These are phyloP conservation scores for Lipomyces sp. DNA, from an alignment of 805 yeast genomes.

Conservation along the genomic window DNA sequence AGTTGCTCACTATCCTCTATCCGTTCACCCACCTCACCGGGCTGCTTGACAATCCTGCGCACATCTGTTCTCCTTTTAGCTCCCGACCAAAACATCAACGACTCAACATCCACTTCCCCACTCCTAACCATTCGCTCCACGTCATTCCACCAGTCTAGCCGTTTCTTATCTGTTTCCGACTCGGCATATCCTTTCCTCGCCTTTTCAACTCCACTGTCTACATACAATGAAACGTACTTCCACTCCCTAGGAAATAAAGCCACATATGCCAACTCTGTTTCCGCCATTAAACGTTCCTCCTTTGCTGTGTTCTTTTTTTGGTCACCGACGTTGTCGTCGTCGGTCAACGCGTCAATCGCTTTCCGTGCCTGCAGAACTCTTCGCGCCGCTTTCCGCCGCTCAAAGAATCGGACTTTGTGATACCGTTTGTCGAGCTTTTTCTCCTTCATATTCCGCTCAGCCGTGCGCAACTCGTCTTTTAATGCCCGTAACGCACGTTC, in stretches of 20 bases:
- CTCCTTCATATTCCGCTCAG: constrained; percentile 53
- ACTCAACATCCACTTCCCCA: constrained; percentile 29
- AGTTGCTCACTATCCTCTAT: constrained; percentile 1
- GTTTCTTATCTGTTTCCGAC: constrained; percentile 16
- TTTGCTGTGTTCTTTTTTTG: constrained; percentile 8
- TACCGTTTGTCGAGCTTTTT: constrained; percentile 69
- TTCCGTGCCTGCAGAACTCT: constrained; percentile 26
- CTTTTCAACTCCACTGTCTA: constrained; percentile 23
- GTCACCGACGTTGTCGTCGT: constrained; percentile 14
- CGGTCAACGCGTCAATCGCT: constrained; percentile 5
- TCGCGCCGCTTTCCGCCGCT: constrained; percentile 39
- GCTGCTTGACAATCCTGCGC: not conserved
- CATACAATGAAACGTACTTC: constrained; percentile 39
- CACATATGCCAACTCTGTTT: constrained; percentile 36
- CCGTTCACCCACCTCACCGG: not conserved
- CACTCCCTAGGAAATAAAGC: constrained; percentile 34
- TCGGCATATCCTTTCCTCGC: constrained; percentile 14
- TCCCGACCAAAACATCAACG: constrained; percentile 26
- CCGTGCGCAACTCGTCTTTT: constrained; percentile 59
- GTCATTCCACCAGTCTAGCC: constrained; percentile 28
- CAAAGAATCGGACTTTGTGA: constrained; percentile 88
- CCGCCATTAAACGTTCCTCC: constrained; percentile 17
- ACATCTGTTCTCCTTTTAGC: not conserved
- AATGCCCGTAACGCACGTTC: constrained; percentile 76
- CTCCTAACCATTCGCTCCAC: constrained; percentile 9